Conservation (phyloP, 768 basidiomycete genomes). For the Antrodiella citrinella region DNA sequence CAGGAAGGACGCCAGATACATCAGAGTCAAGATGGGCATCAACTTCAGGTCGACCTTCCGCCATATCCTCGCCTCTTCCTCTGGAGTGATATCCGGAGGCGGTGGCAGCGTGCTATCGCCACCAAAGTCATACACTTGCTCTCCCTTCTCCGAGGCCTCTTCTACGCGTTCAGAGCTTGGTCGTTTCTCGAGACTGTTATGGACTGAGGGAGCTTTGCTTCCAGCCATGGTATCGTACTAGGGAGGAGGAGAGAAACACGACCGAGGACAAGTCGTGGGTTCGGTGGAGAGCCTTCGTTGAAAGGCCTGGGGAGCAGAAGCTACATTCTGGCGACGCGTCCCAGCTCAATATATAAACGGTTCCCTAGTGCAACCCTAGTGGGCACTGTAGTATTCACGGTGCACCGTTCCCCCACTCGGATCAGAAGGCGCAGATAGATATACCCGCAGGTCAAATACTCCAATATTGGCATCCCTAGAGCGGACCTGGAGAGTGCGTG, state of each 20-base stretch:
- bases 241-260: background rate
- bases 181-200: background rate
- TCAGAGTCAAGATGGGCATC: constrained; percentile 22
- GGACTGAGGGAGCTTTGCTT: background rate
- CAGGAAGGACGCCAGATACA: constrained; percentile 25
- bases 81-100: constrained; percentile 36
- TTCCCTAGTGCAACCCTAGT: too few species aligned
- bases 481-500: too few species aligned
- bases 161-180: background rate
- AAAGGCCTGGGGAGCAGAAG: too few species aligned
- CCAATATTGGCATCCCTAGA: too few species aligned
- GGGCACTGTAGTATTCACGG: too few species aligned
- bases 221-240: background rate
- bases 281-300: too few species aligned
- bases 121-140: constrained; percentile 27
- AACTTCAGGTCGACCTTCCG: constrained; percentile 24
- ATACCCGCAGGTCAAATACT: too few species aligned
- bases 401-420: too few species aligned
- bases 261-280: too few species aligned
- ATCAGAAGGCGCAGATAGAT: too few species aligned
- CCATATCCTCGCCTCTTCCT: constrained; percentile 35
- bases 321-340: too few species aligned
- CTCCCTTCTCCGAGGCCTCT: background rate
- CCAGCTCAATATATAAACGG: too few species aligned
- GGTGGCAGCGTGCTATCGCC: constrained; percentile 38